Percentiles rank a stretch among this genome's conserved stretches.
phyloP scores from a whole-genome alignment of 352 stramenopile genomes.

The Pythium biforme region DNA sequence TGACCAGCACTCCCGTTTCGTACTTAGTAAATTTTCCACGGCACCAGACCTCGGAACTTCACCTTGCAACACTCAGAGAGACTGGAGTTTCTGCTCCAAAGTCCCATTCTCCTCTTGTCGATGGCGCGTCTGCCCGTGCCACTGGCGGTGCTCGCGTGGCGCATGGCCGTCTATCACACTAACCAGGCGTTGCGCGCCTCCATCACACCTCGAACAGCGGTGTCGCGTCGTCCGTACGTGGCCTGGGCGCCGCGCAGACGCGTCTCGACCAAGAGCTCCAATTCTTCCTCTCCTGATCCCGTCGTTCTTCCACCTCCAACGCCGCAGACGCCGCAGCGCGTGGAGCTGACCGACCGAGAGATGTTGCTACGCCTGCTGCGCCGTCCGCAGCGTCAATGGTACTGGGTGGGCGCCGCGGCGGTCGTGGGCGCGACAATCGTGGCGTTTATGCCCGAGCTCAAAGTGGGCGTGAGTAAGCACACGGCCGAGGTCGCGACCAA shows the following conservation, averaged over 20 bases:
- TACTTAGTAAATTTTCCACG: too few species aligned
- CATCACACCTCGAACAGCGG: background rate
- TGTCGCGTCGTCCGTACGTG: background rate
- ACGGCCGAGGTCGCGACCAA: conserved; percentile 80
- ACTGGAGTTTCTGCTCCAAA: too few species aligned
- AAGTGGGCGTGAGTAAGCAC: conserved; percentile 77
- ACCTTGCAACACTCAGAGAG: background rate
- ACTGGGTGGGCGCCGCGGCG: conserved; percentile 44
- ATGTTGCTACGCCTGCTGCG: conserved; percentile 29
- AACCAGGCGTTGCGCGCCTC: background rate
- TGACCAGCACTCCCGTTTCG: too few species aligned
- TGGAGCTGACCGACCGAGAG: conserved; percentile 46
- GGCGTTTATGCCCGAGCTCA: conserved; percentile 75
- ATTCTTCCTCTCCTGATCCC: background rate
- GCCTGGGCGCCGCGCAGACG: background rate
- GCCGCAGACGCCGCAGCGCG: background rate
- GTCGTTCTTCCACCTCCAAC: background rate
- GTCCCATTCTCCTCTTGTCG: background rate
- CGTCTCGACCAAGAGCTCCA: conserved; percentile 6
- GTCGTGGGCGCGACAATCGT: conserved; percentile 53
- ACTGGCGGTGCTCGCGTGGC: background rate
- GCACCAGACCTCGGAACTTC: background rate
- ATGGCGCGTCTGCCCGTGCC: background rate
- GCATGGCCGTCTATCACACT: background rate
- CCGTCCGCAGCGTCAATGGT: conserved; percentile 56